phyloP scores from a whole-genome alignment of 2,329 filamentous ascomycete species.

The Diplodia seriata region DNA sequence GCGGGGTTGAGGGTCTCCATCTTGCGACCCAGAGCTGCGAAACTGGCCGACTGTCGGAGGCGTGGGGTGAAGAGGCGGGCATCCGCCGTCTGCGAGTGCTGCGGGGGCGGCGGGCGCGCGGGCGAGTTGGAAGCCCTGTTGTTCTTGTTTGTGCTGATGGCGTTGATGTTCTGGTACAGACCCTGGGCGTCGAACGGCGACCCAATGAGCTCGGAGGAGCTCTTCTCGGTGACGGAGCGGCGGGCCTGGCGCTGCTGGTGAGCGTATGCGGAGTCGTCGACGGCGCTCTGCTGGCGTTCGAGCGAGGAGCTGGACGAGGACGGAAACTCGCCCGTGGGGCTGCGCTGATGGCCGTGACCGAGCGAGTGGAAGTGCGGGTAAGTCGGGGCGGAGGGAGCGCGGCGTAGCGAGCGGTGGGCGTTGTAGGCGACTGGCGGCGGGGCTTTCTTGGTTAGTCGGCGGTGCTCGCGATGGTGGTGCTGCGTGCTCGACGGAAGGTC shows the following conservation, averaged over 20 bases:
- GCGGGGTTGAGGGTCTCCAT: conserved; percentile 51
- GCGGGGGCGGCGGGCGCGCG: conserved; percentile 39
- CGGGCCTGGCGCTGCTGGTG: conserved; percentile 13
- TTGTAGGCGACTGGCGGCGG: conserved; percentile 39
- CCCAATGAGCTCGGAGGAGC: conserved; percentile 47
- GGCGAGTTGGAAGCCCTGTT: conserved; percentile 24
- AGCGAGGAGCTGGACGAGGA: conserved; percentile 34
- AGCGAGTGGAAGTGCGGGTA: conserved; percentile 36
- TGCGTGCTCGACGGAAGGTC: conserved; percentile 29
- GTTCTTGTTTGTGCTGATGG: conserved; percentile 36
- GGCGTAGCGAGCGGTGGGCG: conserved; percentile 34
- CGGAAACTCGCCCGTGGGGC: conserved; percentile 31
- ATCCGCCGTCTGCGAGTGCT: conserved; percentile 42
- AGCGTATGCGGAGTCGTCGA: conserved; percentile 24
- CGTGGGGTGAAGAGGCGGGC: conserved; percentile 39
- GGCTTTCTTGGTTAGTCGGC: conserved; percentile 36
- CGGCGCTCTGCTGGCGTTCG: conserved; percentile 31
- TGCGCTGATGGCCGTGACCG: conserved; percentile 33
- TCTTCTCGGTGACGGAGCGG: conserved; percentile 43
- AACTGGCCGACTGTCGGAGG: conserved; percentile 52
- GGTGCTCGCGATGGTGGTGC: conserved; percentile 33
- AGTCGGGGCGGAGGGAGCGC: conserved; percentile 41
- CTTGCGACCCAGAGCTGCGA: conserved; percentile 51
- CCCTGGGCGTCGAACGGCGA: conserved; percentile 50
- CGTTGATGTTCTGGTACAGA: conserved; percentile 47